These are phyloP conservation scores for Primulina tabacum DNA, from an alignment of 257 asterid genomes.

Conservation along the genomic window DNA sequence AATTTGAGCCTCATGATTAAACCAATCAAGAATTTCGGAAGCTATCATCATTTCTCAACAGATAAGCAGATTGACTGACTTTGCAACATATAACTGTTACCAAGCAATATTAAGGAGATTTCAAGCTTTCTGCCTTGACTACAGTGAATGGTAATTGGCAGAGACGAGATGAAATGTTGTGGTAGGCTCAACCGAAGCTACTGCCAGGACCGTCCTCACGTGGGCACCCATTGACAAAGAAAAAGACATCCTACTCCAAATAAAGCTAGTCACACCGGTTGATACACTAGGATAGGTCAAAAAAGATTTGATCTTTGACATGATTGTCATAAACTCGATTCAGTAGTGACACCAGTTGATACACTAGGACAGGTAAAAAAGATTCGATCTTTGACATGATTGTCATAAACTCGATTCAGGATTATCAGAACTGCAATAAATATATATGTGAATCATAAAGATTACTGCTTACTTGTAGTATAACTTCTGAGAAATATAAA, in stretches of 20 bases:
- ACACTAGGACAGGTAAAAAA: background rate
- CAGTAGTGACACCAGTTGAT: background rate
- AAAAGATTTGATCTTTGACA: background rate
- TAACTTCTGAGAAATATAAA: background rate
- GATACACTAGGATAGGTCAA: background rate
- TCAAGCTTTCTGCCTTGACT: background rate
- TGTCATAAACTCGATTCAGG: background rate
- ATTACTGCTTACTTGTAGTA: background rate
- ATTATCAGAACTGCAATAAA: too few relatives aligned
- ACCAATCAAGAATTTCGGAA: background rate
- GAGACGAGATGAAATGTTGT: background rate
- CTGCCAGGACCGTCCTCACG: background rate
- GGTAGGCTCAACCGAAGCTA: slow-evolving; percentile 11
- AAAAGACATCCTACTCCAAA: background rate
- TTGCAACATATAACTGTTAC: background rate
- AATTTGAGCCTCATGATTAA: background rate
- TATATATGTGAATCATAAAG: too few relatives aligned
- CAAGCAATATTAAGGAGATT: background rate
- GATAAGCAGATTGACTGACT: background rate
- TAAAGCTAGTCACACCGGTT: background rate
- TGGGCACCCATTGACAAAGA: background rate
- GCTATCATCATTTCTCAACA: slow-evolving; percentile 4
- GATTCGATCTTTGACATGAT: background rate
- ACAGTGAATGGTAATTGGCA: background rate
- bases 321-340: background rate